Conservation (phyloP, 2,329 filamentous ascomycete genomes). For the Chrysoporthe puriensis region DNA sequence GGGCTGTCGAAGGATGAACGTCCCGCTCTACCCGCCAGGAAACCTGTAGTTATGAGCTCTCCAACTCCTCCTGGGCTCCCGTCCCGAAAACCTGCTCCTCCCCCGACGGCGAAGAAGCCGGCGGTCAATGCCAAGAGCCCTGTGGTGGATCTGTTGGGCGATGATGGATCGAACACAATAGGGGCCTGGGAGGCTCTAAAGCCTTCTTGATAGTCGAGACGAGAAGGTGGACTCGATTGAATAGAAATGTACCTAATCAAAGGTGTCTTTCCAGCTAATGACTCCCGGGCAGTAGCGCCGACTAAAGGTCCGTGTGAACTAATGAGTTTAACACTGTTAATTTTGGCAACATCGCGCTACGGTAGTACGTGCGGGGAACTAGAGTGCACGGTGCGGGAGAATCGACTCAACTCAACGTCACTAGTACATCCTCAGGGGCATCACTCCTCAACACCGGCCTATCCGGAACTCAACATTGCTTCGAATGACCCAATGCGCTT, state of each 20-base stretch:
- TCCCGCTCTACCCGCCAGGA: constrained; percentile 29
- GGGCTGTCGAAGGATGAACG: constrained; percentile 29
- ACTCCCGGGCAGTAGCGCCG: not conserved
- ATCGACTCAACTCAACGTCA: not conserved
- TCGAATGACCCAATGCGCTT: not conserved
- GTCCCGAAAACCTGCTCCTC: constrained; percentile 15
- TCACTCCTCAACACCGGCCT: not conserved
- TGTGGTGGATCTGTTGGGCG: constrained; percentile 51
- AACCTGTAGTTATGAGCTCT: constrained; percentile 21
- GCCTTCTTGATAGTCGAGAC: constrained; percentile 38
- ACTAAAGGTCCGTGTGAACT: not conserved
- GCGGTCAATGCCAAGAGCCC: constrained; percentile 37
- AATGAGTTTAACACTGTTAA: not conserved
- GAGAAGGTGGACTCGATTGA: not conserved
- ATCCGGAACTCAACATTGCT: not conserved
- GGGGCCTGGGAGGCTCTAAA: constrained; percentile 61
- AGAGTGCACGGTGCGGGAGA: not conserved
- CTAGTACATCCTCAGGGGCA: not conserved
- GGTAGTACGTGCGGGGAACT: not conserved
- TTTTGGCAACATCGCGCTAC: not conserved
- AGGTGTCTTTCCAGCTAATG: not conserved
- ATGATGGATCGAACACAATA: constrained; percentile 49
- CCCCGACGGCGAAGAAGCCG: constrained; percentile 32
- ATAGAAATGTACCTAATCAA: not conserved
- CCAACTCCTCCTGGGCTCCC: constrained; percentile 3